A percentile compares a stretch with the other conserved stretches of the same genome.
Evolutionary conservation across 1,139 yeast genomes (phyloP).

Genomic region (Petasospora rhodanensis): DNA sequence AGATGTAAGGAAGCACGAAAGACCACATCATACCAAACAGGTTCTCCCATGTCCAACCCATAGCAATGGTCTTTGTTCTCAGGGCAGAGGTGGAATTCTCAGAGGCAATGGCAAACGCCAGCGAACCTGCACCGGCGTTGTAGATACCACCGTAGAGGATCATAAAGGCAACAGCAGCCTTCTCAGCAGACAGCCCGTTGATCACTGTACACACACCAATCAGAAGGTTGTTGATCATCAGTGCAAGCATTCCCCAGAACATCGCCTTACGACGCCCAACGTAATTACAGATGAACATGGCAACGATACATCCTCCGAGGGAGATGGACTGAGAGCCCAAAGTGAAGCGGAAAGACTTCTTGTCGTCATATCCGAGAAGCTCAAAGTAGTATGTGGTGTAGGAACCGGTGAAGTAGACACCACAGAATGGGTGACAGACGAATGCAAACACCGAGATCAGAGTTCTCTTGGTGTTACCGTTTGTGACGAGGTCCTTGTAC

Average conservation of each 20-base stretch:
- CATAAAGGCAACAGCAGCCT: constrained; percentile 26
- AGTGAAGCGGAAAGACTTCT: constrained; percentile 27
- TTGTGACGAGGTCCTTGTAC: constrained; percentile 42
- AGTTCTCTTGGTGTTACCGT: constrained; percentile 45
- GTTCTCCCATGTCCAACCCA: constrained; percentile 5
- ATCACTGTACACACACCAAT: constrained; percentile 27
- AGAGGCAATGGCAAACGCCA: constrained; percentile 33
- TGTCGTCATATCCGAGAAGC: constrained; percentile 29
- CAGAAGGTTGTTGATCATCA: constrained; percentile 28
- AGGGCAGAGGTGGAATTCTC: constrained; percentile 26
- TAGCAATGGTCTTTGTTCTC: constrained; percentile 5
- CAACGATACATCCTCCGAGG: constrained; percentile 27
- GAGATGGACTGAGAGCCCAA: constrained; percentile 31
- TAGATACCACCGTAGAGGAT: constrained; percentile 32
- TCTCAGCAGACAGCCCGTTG: constrained; percentile 16
- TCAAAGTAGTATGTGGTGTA: constrained; percentile 36
- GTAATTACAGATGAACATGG: constrained; percentile 23
- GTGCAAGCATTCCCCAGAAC: constrained; percentile 31
- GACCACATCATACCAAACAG: constrained; percentile 26
- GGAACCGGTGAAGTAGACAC: constrained; percentile 43
- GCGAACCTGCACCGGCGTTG: constrained; percentile 30
- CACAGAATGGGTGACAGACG: constrained; percentile 44
- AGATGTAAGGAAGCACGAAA: constrained; percentile 39
- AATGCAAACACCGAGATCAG: constrained; percentile 42
- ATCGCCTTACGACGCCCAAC: constrained; percentile 31